Conservation (phyloP, 768 basidiomycete genomes). For the Xerocomellus amylosporus region DNA sequence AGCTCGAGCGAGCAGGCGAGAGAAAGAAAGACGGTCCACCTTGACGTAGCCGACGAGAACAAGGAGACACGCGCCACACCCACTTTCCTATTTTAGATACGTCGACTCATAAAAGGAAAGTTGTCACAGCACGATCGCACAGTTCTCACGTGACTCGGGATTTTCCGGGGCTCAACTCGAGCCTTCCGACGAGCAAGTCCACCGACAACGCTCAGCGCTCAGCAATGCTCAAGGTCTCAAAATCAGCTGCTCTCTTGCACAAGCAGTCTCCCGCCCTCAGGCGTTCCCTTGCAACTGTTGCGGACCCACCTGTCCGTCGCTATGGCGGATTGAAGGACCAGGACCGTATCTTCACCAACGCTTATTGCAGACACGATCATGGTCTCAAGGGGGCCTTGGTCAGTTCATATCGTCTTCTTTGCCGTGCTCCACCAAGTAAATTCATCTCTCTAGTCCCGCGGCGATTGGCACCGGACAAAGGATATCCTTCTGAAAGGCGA, state of each 20-base stretch:
- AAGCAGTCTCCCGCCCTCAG: constrained; percentile 13
- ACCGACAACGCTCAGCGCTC: constrained; percentile 6
- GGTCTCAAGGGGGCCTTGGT: constrained; percentile 92
- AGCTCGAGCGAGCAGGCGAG: background rate
- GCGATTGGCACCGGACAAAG: constrained; percentile 98
- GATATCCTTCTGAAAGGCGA: constrained; percentile 95
- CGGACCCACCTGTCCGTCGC: constrained; percentile 81
- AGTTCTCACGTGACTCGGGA: constrained; percentile 17
- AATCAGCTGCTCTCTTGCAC: constrained; percentile 24
- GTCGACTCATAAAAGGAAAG: constrained; percentile 7
- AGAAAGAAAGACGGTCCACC: background rate
- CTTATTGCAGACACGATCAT: constrained; percentile 84
- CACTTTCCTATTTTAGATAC: constrained; percentile 8
- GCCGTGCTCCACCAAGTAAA: background rate
- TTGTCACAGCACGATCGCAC: background rate
- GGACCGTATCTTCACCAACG: constrained; percentile 92
- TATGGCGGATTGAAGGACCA: constrained; percentile 96
- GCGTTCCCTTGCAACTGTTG: constrained; percentile 62
- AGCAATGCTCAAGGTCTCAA: constrained; percentile 29
- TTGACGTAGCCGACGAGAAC: constrained; percentile 11
- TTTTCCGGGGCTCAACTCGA: constrained; percentile 10
- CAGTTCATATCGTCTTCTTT: background rate
- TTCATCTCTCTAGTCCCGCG: constrained; percentile 59
- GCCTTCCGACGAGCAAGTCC: constrained; percentile 1
- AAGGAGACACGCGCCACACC: constrained; percentile 14